A percentile compares a stretch with the other conserved stretches of the same genome.
Evolutionary conservation across 2,329 filamentous ascomycete genomes (phyloP).

Genomic region (Dendrostoma leiphaemia): DNA sequence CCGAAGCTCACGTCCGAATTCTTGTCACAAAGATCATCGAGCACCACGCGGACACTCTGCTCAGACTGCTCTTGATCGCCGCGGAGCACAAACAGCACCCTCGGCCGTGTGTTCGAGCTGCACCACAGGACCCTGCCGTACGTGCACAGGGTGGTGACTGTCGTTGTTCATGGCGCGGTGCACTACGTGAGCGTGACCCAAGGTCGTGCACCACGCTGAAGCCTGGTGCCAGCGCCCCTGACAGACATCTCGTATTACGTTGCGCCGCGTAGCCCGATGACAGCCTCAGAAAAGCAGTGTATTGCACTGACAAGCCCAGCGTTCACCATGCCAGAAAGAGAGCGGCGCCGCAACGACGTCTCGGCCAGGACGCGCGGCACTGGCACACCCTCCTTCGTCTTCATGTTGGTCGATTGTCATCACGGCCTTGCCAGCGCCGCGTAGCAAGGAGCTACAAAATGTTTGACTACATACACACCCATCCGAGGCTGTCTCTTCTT

Average conservation of each 20-base stretch:
- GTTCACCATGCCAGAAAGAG: background rate
- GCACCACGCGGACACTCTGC: no score
- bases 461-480: background rate
- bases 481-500: background rate
- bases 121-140: no score
- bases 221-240: constrained; percentile 4
- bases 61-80: background rate
- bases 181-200: background rate
- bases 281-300: background rate
- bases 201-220: constrained; percentile 5
- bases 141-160: background rate
- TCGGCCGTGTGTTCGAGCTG: background rate
- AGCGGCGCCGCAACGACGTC: background rate
- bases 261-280: background rate
- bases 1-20: no score
- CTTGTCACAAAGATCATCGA: no score
- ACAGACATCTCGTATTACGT: no score
- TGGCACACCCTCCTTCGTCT: background rate
- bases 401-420: background rate
- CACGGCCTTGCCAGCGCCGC: background rate
- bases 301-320: background rate
- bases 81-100: background rate
- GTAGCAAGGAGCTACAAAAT: background rate
- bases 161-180: background rate
- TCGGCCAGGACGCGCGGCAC: background rate